Evolutionary conservation across 1,284 basidiomycete species (phyloP), one percentile per base, ranked within the genome.

Genomic region (Stygiomarasmius scandens): DNA sequence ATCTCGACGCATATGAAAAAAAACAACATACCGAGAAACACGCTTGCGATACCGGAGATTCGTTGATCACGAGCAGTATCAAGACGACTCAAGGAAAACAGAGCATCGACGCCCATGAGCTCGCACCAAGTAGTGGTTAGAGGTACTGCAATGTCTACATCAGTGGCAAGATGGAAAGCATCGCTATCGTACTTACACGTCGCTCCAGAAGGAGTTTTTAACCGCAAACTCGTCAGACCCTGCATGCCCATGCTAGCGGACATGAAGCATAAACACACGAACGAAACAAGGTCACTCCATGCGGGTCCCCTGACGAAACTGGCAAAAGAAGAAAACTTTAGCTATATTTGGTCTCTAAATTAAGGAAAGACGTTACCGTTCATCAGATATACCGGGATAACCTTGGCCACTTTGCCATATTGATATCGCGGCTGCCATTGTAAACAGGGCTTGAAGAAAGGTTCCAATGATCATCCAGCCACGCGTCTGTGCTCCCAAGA

Each of bases 111-210:
- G 51, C 86, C 86, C 77, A 91, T 81, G 55, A 95, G 83, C 70
- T 95, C 91, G 56, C 92, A 90, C 92, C 92, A 95, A 22, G 92
- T 85, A 8, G 91, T 92, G 5, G 90, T 93, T 20, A 92, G 76
- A 50, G 87, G 85, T 55, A 87, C 86, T 84, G 61, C 20, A 6
- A 10, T 16, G 38, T 6, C 16, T 9, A 41, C 4, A 41, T 4
- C 38, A 12, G 11, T 9, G n/a, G 6, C 38, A 16, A 32, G 29
- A 32, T 12, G 29, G 44, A 66, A 64, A 64, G 47, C 55, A 50
- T 45, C 14, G n/a, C n/a, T n/a, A n/a, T n/a, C n/a, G n/a, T n/a
- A 77, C 86, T 65, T 57, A 89, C 88, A 83, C 19, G 88, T 90
- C 16, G 90, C 93, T 46, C 84, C 83, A 71, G 93, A 92, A 62